phyloP scores from a whole-genome alignment of 176 grass and related monocot species.

The Dendrocalamus sinicus region DNA sequence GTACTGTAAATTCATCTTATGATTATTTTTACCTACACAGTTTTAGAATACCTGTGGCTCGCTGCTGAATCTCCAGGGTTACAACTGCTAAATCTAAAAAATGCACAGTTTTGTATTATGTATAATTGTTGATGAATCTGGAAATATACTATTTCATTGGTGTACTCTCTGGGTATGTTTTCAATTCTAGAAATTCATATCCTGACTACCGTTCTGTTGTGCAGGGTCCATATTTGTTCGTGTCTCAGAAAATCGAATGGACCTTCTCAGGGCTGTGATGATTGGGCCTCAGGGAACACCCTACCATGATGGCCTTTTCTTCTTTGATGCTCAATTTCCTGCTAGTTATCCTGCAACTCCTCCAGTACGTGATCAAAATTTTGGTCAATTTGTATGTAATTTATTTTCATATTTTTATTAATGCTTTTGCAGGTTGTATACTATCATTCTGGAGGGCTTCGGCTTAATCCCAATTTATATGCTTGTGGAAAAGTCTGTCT shows the following conservation, averaged over 20 bases:
- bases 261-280: conserved; percentile 90
- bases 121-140: not conserved
- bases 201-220: conserved; percentile 15
- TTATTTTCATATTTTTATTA: conserved; percentile 25
- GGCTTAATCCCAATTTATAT: conserved; percentile 92
- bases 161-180: not conserved
- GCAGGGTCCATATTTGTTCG: conserved; percentile 77
- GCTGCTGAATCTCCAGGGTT: conserved; percentile 8
- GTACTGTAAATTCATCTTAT: not conserved
- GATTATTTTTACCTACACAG: not conserved
- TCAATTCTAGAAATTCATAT: not conserved
- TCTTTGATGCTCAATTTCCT: conserved; percentile 87
- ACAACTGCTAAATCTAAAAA: not conserved
- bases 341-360: conserved; percentile 67
- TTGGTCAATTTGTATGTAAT: not conserved
- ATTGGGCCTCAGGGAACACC: conserved; percentile 85
- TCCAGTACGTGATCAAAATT: conserved; percentile 59
- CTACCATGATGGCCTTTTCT: conserved; percentile 96
- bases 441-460: conserved; percentile 81
- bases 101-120: not conserved
- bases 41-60: conserved; percentile 4
- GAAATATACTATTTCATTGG: not conserved
- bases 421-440: conserved; percentile 60
- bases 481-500: conserved; percentile 86
- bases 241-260: conserved; percentile 83